phyloP scores from a whole-genome alignment of 1,284 basidiomycete genomes.

The Volvariella volvacea region DNA sequence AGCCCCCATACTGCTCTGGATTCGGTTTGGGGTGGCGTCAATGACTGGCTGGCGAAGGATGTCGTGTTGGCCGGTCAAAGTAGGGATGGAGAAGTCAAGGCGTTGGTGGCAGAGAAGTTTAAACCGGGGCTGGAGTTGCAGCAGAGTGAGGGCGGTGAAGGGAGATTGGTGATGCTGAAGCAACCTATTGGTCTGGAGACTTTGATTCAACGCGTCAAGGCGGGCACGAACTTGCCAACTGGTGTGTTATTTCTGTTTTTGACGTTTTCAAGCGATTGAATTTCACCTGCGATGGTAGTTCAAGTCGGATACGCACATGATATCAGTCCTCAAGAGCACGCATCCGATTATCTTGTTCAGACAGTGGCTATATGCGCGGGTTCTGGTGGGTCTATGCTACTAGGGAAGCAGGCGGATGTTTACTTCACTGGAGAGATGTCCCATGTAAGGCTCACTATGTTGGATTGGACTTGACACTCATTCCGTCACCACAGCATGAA shows the following conservation, averaged over 20 bases:
- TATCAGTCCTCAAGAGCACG: conserved; percentile 14
- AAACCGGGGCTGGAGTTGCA: conserved; percentile 22
- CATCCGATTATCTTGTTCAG: conserved; percentile 26
- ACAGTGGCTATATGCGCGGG: conserved; percentile 83
- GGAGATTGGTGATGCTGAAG: conserved; percentile 58
- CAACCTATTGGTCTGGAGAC: conserved; percentile 51
- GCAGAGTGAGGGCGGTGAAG: conserved; percentile 47
- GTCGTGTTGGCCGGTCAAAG: conserved; percentile 14
- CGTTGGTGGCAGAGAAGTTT: conserved; percentile 33
- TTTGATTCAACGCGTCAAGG: conserved; percentile 63
- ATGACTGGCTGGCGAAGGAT: conserved; percentile 66
- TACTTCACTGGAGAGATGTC: conserved; percentile 91
- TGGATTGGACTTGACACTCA: conserved; percentile 3
- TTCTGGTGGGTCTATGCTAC: conserved; percentile 71
- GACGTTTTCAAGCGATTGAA: conserved; percentile 2
- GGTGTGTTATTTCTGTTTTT: conserved; percentile 31
- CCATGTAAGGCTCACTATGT: conserved; percentile 49
- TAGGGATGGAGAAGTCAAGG: conserved; percentile 22
- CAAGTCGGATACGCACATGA: conserved; percentile 59
- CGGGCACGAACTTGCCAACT: conserved; percentile 55
- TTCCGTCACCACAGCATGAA: conserved; percentile 55
- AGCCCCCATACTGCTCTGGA: conserved; percentile 87
- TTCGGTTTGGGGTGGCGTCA: conserved; percentile 76
- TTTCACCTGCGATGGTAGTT: conserved; percentile 40
- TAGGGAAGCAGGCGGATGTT: conserved; percentile 67